Conservation (phyloP, 2,329 filamentous ascomycete genomes). For the Pseudopithomyces chartarum region DNA sequence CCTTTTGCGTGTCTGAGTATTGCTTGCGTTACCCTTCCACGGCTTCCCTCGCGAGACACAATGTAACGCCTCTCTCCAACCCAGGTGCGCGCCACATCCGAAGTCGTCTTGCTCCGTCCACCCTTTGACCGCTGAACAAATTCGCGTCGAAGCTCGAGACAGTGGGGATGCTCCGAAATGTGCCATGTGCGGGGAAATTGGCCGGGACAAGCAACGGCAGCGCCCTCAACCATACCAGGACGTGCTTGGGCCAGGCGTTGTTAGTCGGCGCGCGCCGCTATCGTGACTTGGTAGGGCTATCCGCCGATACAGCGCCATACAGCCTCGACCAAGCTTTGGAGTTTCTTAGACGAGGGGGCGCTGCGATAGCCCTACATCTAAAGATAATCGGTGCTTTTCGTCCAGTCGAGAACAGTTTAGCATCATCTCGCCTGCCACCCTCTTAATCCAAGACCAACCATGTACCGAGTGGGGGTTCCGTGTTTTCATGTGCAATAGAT, state of each 20-base stretch:
- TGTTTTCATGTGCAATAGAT: conserved; percentile 29
- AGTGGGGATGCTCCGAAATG: conserved; percentile 2
- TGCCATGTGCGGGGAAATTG: conserved; percentile 23
- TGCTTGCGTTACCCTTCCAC: conserved; percentile 31
- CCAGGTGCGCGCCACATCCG: conserved; percentile 10
- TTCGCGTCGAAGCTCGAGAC: conserved; percentile 12
- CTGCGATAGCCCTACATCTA: neutral
- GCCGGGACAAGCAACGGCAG: neutral
- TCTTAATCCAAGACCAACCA: conserved; percentile 3
- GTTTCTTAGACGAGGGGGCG: conserved; percentile 3
- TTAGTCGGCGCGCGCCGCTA: conserved; percentile 7
- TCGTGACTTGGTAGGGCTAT: conserved; percentile 5
- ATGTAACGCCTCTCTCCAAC: conserved; percentile 31
- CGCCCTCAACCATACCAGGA: conserved; percentile 2
- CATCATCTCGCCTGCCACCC: conserved; percentile 6
- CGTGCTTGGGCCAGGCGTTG: conserved; percentile 19
- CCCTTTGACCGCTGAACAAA: neutral
- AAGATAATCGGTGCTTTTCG: neutral
- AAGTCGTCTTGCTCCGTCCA: conserved; percentile 10
- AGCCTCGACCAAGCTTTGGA: neutral
- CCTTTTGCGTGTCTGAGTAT: conserved; percentile 25
- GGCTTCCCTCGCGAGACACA: conserved; percentile 20
- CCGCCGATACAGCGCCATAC: neutral
- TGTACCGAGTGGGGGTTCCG: conserved; percentile 4
- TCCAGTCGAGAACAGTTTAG: neutral